A percentile compares a stretch with the other conserved stretches of the same genome.
phyloP scores from a whole-genome alignment of 768 basidiomycete species.

The Collybia mongolica region DNA sequence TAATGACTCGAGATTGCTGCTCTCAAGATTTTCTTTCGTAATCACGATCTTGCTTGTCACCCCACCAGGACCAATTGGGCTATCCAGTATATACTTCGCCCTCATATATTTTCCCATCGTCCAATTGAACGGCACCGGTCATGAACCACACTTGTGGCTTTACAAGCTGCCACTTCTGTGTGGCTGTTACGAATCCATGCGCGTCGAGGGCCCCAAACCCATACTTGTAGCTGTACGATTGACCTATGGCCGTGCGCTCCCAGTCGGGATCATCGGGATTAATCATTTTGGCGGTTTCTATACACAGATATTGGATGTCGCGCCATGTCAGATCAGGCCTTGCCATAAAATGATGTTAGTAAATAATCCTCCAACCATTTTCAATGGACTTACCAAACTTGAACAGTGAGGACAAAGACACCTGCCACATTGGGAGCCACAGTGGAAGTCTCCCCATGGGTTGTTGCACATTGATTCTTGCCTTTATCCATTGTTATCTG shows the following conservation, averaged over 20 bases:
- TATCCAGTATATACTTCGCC: constrained; percentile 50
- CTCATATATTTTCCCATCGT: constrained; percentile 54
- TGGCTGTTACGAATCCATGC: constrained; percentile 76
- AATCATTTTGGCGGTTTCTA: constrained; percentile 72
- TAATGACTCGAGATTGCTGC: constrained; percentile 80
- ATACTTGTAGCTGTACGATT: constrained; percentile 82
- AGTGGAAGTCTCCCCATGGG: constrained; percentile 97
- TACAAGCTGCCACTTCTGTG: constrained; percentile 79
- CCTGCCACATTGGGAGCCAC: constrained; percentile 96
- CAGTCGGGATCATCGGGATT: constrained; percentile 92
- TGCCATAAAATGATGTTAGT: constrained; percentile 7
- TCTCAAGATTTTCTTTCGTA: constrained; percentile 60
- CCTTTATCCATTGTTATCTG: constrained; percentile 96
- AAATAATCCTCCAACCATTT: background rate
- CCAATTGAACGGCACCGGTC: constrained; percentile 66
- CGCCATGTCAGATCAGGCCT: constrained; percentile 98
- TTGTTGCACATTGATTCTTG: constrained; percentile 71
- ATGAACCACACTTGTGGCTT: constrained; percentile 93
- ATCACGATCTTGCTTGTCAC: constrained; percentile 66
- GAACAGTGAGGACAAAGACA: constrained; percentile 85
- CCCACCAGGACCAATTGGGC: constrained; percentile 62
- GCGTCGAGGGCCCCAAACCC: constrained; percentile 91
- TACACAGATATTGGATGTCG: constrained; percentile 88
- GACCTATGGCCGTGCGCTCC: constrained; percentile 75
- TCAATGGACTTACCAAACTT: constrained; percentile 60